Evolutionary conservation across 495 filamentous ascomycete species (phyloP).

Genomic region (Lepraria neglecta): DNA sequence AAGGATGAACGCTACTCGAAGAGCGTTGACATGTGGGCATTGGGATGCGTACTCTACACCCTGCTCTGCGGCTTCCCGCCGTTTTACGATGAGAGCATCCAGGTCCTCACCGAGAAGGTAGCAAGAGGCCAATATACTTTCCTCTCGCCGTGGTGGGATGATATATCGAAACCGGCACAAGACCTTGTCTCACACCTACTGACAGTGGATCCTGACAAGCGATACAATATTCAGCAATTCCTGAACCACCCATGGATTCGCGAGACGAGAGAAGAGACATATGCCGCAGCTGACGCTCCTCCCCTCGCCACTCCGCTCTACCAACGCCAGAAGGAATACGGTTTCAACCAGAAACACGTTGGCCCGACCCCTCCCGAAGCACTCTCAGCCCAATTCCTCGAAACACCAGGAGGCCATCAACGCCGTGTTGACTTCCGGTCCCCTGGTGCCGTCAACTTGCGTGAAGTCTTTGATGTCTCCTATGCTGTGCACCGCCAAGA

Average conservation of each 20-base stretch:
- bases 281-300: constrained; percentile 68
- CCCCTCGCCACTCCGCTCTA: constrained; percentile 64
- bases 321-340: constrained; percentile 45
- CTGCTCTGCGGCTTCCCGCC: constrained; percentile 95
- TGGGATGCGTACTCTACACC: constrained; percentile 95
- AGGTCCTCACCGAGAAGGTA: constrained; percentile 95
- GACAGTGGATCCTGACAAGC: constrained; percentile 85
- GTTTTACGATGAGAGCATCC: constrained; percentile 98
- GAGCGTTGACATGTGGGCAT: constrained; percentile 98
- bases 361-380: constrained; percentile 38
- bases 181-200: constrained; percentile 90
- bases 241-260: constrained; percentile 88
- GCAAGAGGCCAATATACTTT: constrained; percentile 96
- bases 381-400: constrained; percentile 50
- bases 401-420: constrained; percentile 49
- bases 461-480: constrained; percentile 94
- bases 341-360: constrained; percentile 29
- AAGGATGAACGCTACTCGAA: constrained; percentile 99
- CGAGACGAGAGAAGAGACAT: constrained; percentile 65
- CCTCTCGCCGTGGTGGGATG: constrained; percentile 98
- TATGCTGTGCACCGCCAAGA: constrained; percentile 96
- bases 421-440: constrained; percentile 89
- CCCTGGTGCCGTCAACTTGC: constrained; percentile 87
- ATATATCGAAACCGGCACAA: constrained; percentile 92
- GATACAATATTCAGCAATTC: constrained; percentile 84